phyloP scores from a whole-genome alignment of 768 basidiomycete genomes.

The Roridomyces roridus region DNA sequence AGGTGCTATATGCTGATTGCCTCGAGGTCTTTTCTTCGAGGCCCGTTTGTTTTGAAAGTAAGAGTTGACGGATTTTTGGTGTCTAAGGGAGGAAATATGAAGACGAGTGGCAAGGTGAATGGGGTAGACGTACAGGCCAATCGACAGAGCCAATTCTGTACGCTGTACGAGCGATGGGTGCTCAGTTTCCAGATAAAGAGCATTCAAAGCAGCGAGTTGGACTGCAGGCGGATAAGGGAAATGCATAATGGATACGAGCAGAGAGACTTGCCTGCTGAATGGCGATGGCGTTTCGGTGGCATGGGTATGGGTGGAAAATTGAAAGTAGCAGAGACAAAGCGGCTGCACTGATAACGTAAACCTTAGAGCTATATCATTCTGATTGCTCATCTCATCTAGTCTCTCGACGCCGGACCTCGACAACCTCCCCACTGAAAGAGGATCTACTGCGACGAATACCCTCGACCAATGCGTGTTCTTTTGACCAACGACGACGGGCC shows the following conservation, averaged over 20 bases:
- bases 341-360: too few species aligned
- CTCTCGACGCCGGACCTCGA: too few species aligned
- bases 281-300: constrained; percentile 2
- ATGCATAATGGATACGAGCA: constrained; percentile 51
- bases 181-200: constrained; percentile 77
- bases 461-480: background rate
- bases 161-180: constrained; percentile 76
- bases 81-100: constrained; percentile 49
- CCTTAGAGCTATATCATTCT: too few species aligned
- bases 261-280: too few species aligned
- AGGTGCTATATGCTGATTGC: constrained; percentile 6
- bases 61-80: constrained; percentile 84
- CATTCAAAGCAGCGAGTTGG: constrained; percentile 81
- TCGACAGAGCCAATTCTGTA: constrained; percentile 67
- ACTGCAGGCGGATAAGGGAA: constrained; percentile 82
- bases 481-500: constrained; percentile 86
- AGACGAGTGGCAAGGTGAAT: constrained; percentile 11
- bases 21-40: constrained; percentile 71
- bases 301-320: background rate
- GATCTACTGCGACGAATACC: background rate
- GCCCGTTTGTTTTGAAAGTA: constrained; percentile 91
- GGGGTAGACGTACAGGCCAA: constrained; percentile 77
- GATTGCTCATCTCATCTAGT: too few species aligned
- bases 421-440: background rate
- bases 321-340: too few species aligned